These are phyloP conservation scores for Fomitiporia mediterranea DNA, from an alignment of 1,284 basidiomycete species.

Conservation along the genomic window DNA sequence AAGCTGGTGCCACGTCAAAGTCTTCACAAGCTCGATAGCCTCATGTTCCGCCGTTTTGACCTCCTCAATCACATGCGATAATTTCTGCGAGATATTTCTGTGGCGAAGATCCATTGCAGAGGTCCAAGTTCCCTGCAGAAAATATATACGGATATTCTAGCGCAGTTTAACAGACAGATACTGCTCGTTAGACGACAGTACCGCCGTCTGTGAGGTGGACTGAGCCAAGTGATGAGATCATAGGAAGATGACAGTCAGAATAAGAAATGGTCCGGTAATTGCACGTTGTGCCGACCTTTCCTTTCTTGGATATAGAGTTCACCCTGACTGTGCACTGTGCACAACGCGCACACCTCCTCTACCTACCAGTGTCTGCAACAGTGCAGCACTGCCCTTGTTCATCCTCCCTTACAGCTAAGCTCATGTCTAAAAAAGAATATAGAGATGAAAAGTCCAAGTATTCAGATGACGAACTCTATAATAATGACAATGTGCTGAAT, in stretches of 20 bases:
- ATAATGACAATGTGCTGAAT: not conserved
- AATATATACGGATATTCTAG: too few species aligned
- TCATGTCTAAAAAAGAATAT: not conserved
- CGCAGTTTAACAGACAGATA: too few species aligned
- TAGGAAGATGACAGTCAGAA: not conserved
- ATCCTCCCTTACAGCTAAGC: not conserved
- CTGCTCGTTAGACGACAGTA: too few species aligned
- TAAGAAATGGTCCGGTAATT: too few species aligned
- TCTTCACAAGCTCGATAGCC: slow-evolving; percentile 27
- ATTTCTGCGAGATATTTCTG: slow-evolving; percentile 3
- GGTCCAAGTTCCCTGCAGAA: too few species aligned
- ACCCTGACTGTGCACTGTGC: too few species aligned
- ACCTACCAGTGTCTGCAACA: too few species aligned
- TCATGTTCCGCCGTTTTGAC: slow-evolving; percentile 14
- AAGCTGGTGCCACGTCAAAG: slow-evolving; percentile 58
- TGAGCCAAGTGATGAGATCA: not conserved
- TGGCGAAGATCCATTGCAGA: slow-evolving; percentile 7
- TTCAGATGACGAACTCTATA: too few species aligned
- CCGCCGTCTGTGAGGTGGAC: too few species aligned
- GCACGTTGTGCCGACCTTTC: not conserved
- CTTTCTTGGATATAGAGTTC: not conserved
- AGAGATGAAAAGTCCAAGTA: not conserved
- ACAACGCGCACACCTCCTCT: not conserved
- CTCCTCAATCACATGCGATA: slow-evolving; percentile 17
- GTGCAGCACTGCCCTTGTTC: not conserved